phyloP scores from a whole-genome alignment of 2,329 filamentous ascomycete species.

The Exutisphaerella laricina region DNA sequence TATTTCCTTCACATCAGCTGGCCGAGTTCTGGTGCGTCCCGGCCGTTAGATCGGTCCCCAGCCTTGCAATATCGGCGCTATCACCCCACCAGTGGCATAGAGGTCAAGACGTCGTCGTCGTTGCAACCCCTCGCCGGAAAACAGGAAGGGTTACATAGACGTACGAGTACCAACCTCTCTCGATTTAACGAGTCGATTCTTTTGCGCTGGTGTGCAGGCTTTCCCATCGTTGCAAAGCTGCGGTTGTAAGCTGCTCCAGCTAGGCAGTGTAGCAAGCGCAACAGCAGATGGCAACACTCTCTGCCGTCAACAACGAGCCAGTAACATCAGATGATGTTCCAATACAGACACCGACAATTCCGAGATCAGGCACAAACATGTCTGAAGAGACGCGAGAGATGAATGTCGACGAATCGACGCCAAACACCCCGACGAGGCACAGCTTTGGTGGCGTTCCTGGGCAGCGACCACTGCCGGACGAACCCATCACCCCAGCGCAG shows the following conservation, averaged over 20 bases:
- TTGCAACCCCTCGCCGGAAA: no score
- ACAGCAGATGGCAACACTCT: conserved; percentile 38
- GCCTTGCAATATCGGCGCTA: no score
- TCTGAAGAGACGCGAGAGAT: conserved; percentile 32
- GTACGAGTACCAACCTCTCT: not conserved
- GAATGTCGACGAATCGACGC: conserved; percentile 38
- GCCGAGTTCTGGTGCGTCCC: conserved; percentile 11
- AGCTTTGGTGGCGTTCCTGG: conserved; percentile 44
- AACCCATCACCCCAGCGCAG: conserved; percentile 20
- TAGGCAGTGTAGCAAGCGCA: conserved; percentile 6
- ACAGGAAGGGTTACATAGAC: no score
- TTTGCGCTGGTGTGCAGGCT: not conserved
- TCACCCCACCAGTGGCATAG: conserved; percentile 1
- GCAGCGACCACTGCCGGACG: conserved; percentile 42
- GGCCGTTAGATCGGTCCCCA: conserved; percentile 13
- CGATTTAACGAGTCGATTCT: conserved; percentile 1
- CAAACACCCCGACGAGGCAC: conserved; percentile 59
- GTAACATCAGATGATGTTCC: conserved; percentile 38
- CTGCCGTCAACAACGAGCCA: conserved; percentile 20
- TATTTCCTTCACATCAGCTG: conserved; percentile 16
- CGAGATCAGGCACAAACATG: conserved; percentile 41
- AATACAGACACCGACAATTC: conserved; percentile 53
- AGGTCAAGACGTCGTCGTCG: conserved; percentile 3
- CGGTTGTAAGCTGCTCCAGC: conserved; percentile 18
- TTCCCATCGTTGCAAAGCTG: conserved; percentile 17